Base-by-base conservation (phyloP, 1,284 basidiomycete genomes). In the Laetiporus sulphureus region DNA sequence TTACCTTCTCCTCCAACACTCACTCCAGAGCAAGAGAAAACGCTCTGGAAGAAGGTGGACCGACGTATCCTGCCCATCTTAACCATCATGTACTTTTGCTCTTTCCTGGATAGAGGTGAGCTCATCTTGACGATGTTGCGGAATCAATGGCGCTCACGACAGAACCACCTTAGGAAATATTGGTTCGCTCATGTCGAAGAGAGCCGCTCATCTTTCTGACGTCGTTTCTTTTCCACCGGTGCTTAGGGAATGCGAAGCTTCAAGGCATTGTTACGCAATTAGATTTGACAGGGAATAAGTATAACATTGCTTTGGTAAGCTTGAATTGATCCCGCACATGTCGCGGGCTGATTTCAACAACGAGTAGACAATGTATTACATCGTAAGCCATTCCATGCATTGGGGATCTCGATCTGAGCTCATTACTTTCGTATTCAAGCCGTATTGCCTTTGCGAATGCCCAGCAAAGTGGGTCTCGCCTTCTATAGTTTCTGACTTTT, bases 341-440 rank as follows among this genome's bases (percentile, higher is more conserved):
- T n/a, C n/a, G n/a, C n/a, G n/a, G n/a, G n/a, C n/a, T n/a, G n/a
- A n/a, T n/a, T n/a, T n/a, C n/a, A n/a, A n/a, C n/a, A n/a, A n/a
- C n/a, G n/a, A 23, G n/a, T 25, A 84, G 80, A 83, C 79, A 0
- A 76, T 80, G 74, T 84, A 73, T 56, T 83, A 82, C 56, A 72
- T 84, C 33, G 81, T 83, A 54, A 38, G 75, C 4, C n/a, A 21
- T 27, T 4, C 16, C 32, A 11, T 7, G 8, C 10, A 16, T 8
- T 32, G 13, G 11, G 7, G 11, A 12, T 16, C 15, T 25, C 3
- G 1, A n/a, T 16, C 5, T 2, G 10, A 11, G n/a, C 24, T 36
- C 41, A n/a, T 40, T 13, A 4, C 15, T 6, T 19, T 36, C 20
- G 1, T n/a, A 1, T 16, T 4, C 4, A 34, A 79, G 77, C 75